A percentile compares a stretch with the other conserved stretches of the same genome.
Evolutionary conservation across 2,329 filamentous ascomycete species (phyloP).

Genomic region (Beauveria sp.): DNA sequence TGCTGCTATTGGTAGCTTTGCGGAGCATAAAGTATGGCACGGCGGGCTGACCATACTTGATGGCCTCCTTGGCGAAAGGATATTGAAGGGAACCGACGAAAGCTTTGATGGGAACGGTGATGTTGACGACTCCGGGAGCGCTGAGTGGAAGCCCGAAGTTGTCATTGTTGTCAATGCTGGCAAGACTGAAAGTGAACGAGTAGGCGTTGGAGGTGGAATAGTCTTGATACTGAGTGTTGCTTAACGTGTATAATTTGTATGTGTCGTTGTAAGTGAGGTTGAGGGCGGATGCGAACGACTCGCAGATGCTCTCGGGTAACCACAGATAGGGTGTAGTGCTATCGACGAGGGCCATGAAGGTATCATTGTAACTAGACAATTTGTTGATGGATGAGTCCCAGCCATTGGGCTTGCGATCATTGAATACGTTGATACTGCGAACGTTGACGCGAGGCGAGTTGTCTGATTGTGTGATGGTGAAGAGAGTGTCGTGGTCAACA

Average conservation of each 20-base stretch:
- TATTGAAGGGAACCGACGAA: slow-evolving; percentile 44
- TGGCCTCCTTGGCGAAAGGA: slow-evolving; percentile 36
- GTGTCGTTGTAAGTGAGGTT: slow-evolving; percentile 58
- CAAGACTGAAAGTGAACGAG: slow-evolving; percentile 50
- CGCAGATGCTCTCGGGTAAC: slow-evolving; percentile 53
- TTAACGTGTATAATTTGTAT: slow-evolving; percentile 57
- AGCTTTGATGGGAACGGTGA: slow-evolving; percentile 43
- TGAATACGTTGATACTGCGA: slow-evolving; percentile 42
- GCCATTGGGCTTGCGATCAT: slow-evolving; percentile 21
- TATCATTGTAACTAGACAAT: slow-evolving; percentile 38
- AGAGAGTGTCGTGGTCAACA: slow-evolving; percentile 50
- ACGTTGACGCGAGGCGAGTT: slow-evolving; percentile 53
- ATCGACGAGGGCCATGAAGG: slow-evolving; percentile 50
- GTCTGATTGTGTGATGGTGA: slow-evolving; percentile 46
- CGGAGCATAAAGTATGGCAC: slow-evolving; percentile 60
- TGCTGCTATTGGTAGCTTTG: slow-evolving; percentile 41
- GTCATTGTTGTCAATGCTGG: slow-evolving; percentile 46
- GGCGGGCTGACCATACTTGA: slow-evolving; percentile 35
- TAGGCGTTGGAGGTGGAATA: slow-evolving; percentile 37
- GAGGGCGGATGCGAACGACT: slow-evolving; percentile 55
- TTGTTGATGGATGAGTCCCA: slow-evolving; percentile 32
- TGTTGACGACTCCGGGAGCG: slow-evolving; percentile 46
- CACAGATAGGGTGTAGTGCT: slow-evolving; percentile 57
- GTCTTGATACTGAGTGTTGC: slow-evolving; percentile 44
- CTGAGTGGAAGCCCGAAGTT: slow-evolving; percentile 42